Evolutionary conservation across 192 early-diverging fungal genomes (phyloP).

Genomic region (Geosiphon pyriformis): DNA sequence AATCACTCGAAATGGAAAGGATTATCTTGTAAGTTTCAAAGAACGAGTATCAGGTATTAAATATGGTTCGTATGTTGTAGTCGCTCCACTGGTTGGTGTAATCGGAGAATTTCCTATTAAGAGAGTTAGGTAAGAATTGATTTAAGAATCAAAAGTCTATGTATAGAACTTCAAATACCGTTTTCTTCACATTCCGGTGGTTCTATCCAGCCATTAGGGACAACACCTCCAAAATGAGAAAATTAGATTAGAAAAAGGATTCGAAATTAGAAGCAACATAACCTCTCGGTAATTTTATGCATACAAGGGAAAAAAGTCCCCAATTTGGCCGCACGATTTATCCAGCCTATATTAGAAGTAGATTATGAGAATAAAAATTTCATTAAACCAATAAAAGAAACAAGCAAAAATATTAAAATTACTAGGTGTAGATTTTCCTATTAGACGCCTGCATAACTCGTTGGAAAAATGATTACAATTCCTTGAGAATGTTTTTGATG

Average conservation of each 20-base stretch:
- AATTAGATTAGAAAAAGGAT: neutral
- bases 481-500: too few species aligned
- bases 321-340: constrained; percentile 40
- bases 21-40: too few species aligned
- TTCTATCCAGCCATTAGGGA: constrained; percentile 41
- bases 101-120: too few species aligned
- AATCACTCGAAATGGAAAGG: too few species aligned
- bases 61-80: too few species aligned
- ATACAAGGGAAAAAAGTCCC: constrained; percentile 43
- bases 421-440: constrained; percentile 21
- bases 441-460: constrained; percentile 7
- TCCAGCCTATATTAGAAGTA: constrained; percentile 28
- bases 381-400: neutral
- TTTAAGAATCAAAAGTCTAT: too few species aligned
- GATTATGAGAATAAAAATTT: neutral
- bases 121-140: too few species aligned
- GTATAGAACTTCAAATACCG: too few species aligned
- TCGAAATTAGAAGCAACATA: neutral
- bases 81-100: too few species aligned
- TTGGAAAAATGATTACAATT: constrained; percentile 24
- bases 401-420: neutral
- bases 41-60: too few species aligned
- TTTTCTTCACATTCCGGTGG: constrained; percentile 32
- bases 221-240: constrained; percentile 22
- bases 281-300: neutral